Evolutionary conservation across 2,329 filamentous ascomycete species (phyloP), one percentile per base, ranked within the genome.

Genomic region (Trichoderma semiorbis): DNA sequence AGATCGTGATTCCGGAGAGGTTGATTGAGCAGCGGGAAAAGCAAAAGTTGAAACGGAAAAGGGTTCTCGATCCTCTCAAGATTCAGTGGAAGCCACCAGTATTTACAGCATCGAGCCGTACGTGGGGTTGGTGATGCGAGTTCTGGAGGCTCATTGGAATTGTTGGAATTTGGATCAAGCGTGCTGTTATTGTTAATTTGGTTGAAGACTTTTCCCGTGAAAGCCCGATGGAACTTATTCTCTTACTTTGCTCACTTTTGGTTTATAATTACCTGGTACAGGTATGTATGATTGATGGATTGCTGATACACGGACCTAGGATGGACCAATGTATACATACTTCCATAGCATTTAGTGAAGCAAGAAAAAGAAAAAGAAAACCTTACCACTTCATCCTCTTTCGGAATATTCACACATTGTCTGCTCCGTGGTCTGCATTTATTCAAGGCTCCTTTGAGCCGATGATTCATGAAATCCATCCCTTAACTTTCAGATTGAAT

Each of bases 1-100:
- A 98, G 80, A 93, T 99, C 76, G 94, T 98, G 28, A 86, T 99
- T 36, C 95, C 95, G 0, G 92, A 96, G 74, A 91, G 93, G 72
- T 88, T 97, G 66, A 86, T 98, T 71, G 88, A 92, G 80, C 90
- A 93, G 78, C 88, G 92, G 75, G 92, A 94, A 76, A 97, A 94
- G 83, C 89, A 93, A 75, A 94, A 92, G 82, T 79, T 89, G 68
- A 98, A 97, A 82, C 89, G 91, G 72, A 91, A 91, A 80, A 87
- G 92, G 69, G 83, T 88, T 58, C 95, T 99, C 74, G 92, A 97
- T 73, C 87, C 95, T 0, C 87, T 89, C 24, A 88, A 89, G 77
- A 90, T 99, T 71, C 92, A 94, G 78, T 99, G 96, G 96, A 98
- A 97, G 81, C 95, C 96, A 12, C 96, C 96, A 0, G 93, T 98